Base-by-base conservation (phyloP, 2,329 filamentous ascomycete genomes). In the Sordariomycetes sp. region DNA sequence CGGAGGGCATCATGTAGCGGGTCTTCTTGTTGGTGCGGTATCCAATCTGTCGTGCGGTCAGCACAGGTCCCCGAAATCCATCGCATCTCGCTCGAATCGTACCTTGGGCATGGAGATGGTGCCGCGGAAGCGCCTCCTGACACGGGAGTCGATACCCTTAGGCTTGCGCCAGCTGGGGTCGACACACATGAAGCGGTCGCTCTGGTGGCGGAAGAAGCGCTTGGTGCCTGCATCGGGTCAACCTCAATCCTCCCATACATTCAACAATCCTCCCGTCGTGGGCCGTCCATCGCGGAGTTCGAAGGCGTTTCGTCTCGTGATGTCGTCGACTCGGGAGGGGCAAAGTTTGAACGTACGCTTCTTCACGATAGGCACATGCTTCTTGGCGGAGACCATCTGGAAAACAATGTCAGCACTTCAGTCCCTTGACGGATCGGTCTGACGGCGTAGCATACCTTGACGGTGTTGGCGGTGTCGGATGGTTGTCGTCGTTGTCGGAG, bases 1-100 rank as follows among this genome's bases (percentile, higher is more conserved):
- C 92, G 57, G 87, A 94, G 64, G 92, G 92, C 77, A 87, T 94
- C 82, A 96, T 82, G 79, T 93, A 90, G 61, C 86, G 82, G 63
- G 92, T 98, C 81, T 96, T 96, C 80, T 86, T 94, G 86, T 96
- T 96, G 72, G 85, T 92, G 55, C 92, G 88, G 66, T 88, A 98
- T 60, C 92, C 92, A 65, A 98, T 98, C 92, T 95, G 62, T 20
- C 6, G n/a, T 10, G 15, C 29, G 15, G 24, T 31, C 19, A 36
- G 34, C 12, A 24, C 21, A 26, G 11, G 14, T 33, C 32, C 29
- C 7, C 9, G 16, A n/a, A 15, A n/a, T 26, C 16, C 2, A 16
- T 8, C 14, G 21, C 19, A 16, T 9, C 8, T 14, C 16, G 25
- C 18, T 19, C 16, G 38, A 25, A 48, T 79, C 86, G 64, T 88